phyloP scores from a whole-genome alignment of 192 early-diverging fungal species.

The Linnemannia hyalina region DNA sequence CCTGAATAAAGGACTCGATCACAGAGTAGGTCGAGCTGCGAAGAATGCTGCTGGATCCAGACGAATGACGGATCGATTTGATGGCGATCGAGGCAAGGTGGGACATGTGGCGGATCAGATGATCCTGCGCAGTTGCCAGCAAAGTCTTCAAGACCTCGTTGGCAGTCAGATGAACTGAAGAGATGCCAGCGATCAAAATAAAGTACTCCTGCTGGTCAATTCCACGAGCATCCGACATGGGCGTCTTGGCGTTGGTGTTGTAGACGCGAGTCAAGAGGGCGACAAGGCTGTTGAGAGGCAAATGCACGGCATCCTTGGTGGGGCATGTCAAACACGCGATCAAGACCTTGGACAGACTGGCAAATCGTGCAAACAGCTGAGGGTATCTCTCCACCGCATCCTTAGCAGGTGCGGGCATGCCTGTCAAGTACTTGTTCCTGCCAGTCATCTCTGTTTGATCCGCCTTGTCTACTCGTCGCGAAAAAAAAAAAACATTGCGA shows the following conservation, averaged over 20 bases:
- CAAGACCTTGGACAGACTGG: constrained; percentile 29
- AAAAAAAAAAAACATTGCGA: background rate
- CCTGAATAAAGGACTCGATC: constrained; percentile 59
- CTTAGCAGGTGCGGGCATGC: constrained; percentile 55
- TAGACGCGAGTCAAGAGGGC: constrained; percentile 63
- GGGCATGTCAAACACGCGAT: constrained; percentile 53
- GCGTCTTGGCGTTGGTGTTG: constrained; percentile 56
- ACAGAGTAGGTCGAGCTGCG: constrained; percentile 58
- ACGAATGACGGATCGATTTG: constrained; percentile 44
- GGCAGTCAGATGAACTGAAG: constrained; percentile 55
- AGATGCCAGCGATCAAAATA: constrained; percentile 61
- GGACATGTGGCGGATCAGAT: constrained; percentile 46
- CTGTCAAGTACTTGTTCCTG: constrained; percentile 57
- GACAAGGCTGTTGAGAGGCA: constrained; percentile 65
- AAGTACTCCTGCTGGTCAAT: constrained; percentile 63
- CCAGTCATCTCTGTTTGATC: constrained; percentile 53
- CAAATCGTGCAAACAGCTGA: constrained; percentile 31
- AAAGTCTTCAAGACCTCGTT: constrained; percentile 60
- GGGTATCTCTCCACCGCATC: constrained; percentile 40
- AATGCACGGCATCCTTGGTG: constrained; percentile 54
- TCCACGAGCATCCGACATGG: constrained; percentile 47
- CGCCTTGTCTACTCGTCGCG: constrained; percentile 20
- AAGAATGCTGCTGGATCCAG: constrained; percentile 38
- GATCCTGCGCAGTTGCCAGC: constrained; percentile 44
- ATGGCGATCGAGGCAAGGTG: constrained; percentile 43